Evolutionary conservation across 202 grass and related monocot genomes (phyloP).

Genomic region (Carex arenaria): DNA sequence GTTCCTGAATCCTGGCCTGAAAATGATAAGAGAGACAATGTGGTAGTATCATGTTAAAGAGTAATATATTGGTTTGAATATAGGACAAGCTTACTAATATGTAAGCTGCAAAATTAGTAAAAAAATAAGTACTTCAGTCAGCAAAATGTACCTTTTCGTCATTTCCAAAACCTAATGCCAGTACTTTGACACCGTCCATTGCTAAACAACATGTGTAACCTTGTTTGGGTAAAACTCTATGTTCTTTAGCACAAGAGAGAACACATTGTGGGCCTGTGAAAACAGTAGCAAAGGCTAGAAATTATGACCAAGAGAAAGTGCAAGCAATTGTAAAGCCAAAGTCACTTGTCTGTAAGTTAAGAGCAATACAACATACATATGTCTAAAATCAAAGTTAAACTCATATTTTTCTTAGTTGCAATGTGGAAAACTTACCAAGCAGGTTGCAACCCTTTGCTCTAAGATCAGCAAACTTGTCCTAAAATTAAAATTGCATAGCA

Average conservation of each 20-base stretch:
- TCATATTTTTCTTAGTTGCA: not conserved
- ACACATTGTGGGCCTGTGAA: conserved; percentile 82
- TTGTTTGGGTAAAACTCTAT: conserved; percentile 72
- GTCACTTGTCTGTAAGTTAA: not conserved
- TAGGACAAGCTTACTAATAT: not conserved
- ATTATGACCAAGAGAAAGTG: conserved; percentile 20
- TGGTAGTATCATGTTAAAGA: not conserved
- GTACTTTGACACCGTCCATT: conserved; percentile 89
- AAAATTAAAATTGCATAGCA: conserved; percentile 1
- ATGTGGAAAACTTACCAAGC: conserved; percentile 45
- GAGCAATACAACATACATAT: not conserved
- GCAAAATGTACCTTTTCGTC: conserved; percentile 61
- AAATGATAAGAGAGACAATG: conserved; percentile 29
- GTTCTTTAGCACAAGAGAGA: conserved; percentile 87
- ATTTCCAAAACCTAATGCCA: conserved; percentile 88
- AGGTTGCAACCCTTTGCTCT: conserved; percentile 75
- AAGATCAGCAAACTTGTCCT: conserved; percentile 88
- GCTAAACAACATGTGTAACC: conserved; percentile 95
- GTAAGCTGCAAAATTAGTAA: not conserved
- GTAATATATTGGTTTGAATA: not conserved
- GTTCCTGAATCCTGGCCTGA: conserved; percentile 68
- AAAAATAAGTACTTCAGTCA: conserved; percentile 6
- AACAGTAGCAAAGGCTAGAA: conserved; percentile 25
- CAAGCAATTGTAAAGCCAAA: not conserved
- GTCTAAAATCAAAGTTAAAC: not conserved